Conservation (phyloP, 768 basidiomycete species). For the Leccinellum albellum region DNA sequence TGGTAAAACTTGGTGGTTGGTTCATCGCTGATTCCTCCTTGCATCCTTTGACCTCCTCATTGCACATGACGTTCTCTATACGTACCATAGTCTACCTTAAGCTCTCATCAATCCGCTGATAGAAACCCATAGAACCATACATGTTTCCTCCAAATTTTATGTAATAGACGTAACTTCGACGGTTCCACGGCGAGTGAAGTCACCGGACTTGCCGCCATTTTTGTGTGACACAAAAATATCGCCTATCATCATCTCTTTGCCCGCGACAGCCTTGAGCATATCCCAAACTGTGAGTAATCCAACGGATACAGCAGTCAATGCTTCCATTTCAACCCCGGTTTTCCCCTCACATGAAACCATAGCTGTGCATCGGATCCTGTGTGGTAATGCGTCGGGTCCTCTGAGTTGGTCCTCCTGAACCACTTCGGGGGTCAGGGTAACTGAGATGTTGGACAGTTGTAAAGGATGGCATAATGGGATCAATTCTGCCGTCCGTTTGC, state of each 20-base stretch:
- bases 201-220: constrained; percentile 70
- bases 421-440: constrained; percentile 51
- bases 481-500: constrained; percentile 77
- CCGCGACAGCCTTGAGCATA: constrained; percentile 89
- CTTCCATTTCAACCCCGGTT: constrained; percentile 94
- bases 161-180: background rate
- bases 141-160: background rate
- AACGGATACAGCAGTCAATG: constrained; percentile 76
- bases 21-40: background rate
- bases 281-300: constrained; percentile 86
- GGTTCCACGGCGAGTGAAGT: constrained; percentile 43
- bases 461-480: constrained; percentile 89
- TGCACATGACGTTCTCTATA: background rate
- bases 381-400: constrained; percentile 20
- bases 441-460: constrained; percentile 64
- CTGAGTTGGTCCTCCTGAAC: background rate
- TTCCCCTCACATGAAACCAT: constrained; percentile 74
- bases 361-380: constrained; percentile 59
- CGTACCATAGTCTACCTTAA: background rate
- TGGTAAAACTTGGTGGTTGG: constrained; percentile 36
- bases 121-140: background rate
- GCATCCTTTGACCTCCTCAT: background rate
- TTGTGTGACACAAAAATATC: constrained; percentile 64
- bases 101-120: background rate
- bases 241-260: constrained; percentile 80